These are phyloP conservation scores for Picea sitchensis DNA, from an alignment of 75 land plant species.

Conservation along the genomic window DNA sequence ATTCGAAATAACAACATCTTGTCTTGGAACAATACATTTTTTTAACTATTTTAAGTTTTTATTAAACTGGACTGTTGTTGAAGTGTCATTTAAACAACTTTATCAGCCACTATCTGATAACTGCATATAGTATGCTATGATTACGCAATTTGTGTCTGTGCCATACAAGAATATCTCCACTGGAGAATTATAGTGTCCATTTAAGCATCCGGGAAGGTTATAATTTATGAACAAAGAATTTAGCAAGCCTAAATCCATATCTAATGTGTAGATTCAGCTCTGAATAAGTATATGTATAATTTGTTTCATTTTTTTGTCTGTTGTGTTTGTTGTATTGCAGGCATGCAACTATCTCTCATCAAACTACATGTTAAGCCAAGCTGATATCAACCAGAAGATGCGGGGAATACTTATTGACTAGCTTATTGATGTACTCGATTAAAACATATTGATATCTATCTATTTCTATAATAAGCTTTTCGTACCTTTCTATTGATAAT, in stretches of 20 bases:
- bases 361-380: conserved; percentile 63
- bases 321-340: conserved; percentile 20
- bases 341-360: conserved; percentile 36
- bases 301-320: too few relatives aligned
- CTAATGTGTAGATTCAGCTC: too few relatives aligned
- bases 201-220: not conserved
- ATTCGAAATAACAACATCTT: not conserved
- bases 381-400: conserved; percentile 66
- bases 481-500: not conserved
- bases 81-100: not conserved
- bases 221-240: too few relatives aligned
- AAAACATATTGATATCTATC: not conserved
- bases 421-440: conserved; percentile 67
- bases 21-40: not conserved
- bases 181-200: not conserved
- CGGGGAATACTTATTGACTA: conserved; percentile 76
- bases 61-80: not conserved
- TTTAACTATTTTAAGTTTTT: not conserved
- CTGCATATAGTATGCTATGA: not conserved
- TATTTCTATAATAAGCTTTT: not conserved
- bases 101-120: not conserved
- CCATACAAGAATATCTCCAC: not conserved
- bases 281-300: too few relatives aligned
- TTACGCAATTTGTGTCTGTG: not conserved
- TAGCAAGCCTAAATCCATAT: not conserved